Base-by-base conservation (phyloP, 805 yeast genomes). In the Candida cerambycidarum region DNA sequence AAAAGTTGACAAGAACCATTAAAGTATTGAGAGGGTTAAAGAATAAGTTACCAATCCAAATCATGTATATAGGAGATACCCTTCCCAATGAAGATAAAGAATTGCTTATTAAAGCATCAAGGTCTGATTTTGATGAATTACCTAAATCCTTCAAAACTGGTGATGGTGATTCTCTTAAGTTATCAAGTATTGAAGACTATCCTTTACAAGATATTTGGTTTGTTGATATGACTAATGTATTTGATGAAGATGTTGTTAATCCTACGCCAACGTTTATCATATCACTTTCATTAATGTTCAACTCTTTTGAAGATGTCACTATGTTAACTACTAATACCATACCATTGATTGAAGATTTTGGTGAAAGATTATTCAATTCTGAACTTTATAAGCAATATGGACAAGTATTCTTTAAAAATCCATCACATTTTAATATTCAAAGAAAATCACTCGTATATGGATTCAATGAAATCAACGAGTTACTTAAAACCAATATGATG, bases 281-380 rank as follows among this genome's bases (percentile, higher is more conserved):
- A 17, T 29, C 50, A 32, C 43, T 63, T 8, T 59, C 69, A 9
- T 46, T 57, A 2, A 47, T 69, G 10, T 65, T 65, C 53, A 58
- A 57, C 41, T 55, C 68, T 0, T 68, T 66, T 42, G 64, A 61
- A 34, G 62, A 64, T 19, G 51, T 55, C 3, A 42, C 67, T 6
- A 41, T 65, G 11, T 18, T 68, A 27, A 54, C 61, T 8, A 56
- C 65, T 10, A 53, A 59, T 31, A 46, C 58, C 3, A 57, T 63
- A 11, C 63, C 68, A 4, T 39, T 67, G 42, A 38, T 53, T 12
- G 53, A 54, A 9, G 42, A 45, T 5, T 46, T 49, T 28, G 50
- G 39, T 5, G 44, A 44, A 2, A 36, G 39, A 12, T 43, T 58
- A 13, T 60, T 64, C 18, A 43, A 52, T 11, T 43, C 46, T 15